These are phyloP conservation scores for Pichia scutulata DNA, from an alignment of 805 yeast genomes.

Conservation along the genomic window DNA sequence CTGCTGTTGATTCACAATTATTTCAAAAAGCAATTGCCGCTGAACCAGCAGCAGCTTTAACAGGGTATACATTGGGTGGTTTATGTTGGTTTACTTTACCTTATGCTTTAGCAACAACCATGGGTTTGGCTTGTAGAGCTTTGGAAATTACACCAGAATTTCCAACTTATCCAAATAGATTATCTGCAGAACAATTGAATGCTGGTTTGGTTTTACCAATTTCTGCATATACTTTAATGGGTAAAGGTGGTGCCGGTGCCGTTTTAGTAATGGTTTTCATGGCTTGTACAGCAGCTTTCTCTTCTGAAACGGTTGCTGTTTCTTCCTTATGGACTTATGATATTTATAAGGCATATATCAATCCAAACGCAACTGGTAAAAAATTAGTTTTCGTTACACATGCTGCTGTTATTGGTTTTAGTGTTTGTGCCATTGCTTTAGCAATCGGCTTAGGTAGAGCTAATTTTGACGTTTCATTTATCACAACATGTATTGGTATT, in stretches of 20 bases:
- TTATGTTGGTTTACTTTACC: conserved; percentile 40
- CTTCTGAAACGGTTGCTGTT: conserved; percentile 49
- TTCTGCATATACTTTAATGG: conserved; percentile 43
- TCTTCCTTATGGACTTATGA: conserved; percentile 44
- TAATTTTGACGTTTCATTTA: conserved; percentile 44
- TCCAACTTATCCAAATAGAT: conserved; percentile 17
- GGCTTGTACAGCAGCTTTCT: conserved; percentile 49
- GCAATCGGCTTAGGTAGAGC: conserved; percentile 46
- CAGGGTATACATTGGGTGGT: conserved; percentile 40
- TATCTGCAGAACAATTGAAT: conserved; percentile 36
- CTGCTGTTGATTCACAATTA: conserved; percentile 27
- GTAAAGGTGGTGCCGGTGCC: conserved; percentile 43
- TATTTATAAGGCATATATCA: conserved; percentile 41
- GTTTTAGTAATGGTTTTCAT: conserved; percentile 41
- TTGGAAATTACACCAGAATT: conserved; percentile 20
- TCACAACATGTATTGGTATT: conserved; percentile 45
- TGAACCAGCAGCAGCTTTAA: conserved; percentile 32
- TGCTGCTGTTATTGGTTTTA: conserved; percentile 34
- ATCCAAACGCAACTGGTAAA: conserved; percentile 44
- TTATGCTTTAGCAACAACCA: conserved; percentile 26
- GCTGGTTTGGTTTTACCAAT: conserved; percentile 46
- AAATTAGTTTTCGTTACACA: conserved; percentile 39
- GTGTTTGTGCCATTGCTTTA: conserved; percentile 39
- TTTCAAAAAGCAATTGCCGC: conserved; percentile 38
- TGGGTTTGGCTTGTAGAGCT: conserved; percentile 36